A percentile compares a stretch with the other conserved stretches of the same genome.
These are phyloP conservation scores for Phytophthora capsici DNA, from an alignment of 352 stramenopile genomes.

Conservation along the genomic window DNA sequence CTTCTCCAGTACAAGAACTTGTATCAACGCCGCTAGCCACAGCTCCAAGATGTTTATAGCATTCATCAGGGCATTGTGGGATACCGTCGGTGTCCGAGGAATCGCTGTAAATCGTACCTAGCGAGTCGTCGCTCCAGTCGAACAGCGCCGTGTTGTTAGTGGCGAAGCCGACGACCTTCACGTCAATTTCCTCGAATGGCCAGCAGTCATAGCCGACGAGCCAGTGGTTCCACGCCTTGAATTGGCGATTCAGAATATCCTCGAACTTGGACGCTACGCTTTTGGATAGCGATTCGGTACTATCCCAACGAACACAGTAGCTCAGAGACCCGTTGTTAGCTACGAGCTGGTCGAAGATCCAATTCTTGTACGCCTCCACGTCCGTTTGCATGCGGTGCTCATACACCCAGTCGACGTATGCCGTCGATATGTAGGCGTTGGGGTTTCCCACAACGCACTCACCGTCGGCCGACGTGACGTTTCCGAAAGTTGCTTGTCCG, in stretches of 20 bases:
- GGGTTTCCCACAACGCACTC: constrained; percentile 12
- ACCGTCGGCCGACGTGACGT: background rate
- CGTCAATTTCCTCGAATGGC: background rate
- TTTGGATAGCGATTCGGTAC: constrained; percentile 37
- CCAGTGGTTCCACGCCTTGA: constrained; percentile 43
- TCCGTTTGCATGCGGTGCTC: constrained; percentile 24
- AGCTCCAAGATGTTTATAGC: constrained; percentile 16
- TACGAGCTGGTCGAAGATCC: constrained; percentile 46
- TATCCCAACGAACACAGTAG: constrained; percentile 55
- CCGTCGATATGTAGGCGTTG: constrained; percentile 1
- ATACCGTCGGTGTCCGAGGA: constrained; percentile 22
- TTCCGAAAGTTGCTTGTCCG: constrained; percentile 5
- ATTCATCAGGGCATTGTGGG: constrained; percentile 33
- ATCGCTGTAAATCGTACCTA: constrained; percentile 38
- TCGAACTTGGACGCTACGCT: constrained; percentile 40
- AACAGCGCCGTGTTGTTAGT: constrained; percentile 24
- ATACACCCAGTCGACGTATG: constrained; percentile 20
- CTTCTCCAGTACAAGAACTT: background rate
- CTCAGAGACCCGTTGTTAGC: constrained; percentile 28
- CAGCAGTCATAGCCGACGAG: constrained; percentile 8
- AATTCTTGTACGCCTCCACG: constrained; percentile 18
- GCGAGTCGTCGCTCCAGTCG: constrained; percentile 36
- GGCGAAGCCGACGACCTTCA: constrained; percentile 3
- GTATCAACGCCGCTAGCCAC: background rate
- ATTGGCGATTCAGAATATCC: constrained; percentile 38